These are phyloP conservation scores for Trichoderma orchidacearum DNA, from an alignment of 495 filamentous ascomycete genomes.

Conservation along the genomic window DNA sequence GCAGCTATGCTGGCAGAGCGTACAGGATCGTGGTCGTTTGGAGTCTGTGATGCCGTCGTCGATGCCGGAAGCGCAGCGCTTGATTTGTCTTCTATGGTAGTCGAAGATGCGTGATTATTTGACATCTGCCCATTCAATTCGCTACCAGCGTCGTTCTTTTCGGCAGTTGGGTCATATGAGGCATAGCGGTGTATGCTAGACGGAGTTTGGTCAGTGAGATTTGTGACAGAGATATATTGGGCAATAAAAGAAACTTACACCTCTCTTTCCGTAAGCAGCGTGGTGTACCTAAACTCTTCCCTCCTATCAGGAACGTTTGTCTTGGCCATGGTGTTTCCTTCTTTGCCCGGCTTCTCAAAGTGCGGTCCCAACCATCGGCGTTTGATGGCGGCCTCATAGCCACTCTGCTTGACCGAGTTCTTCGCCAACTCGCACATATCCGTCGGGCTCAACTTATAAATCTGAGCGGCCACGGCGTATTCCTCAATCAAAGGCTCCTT, in stretches of 20 bases:
- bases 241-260: slow-evolving; percentile 44
- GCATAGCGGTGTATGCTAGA: slow-evolving; percentile 36
- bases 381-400: slow-evolving; percentile 81
- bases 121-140: neutral
- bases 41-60: neutral
- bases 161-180: slow-evolving; percentile 9
- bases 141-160: slow-evolving; percentile 9
- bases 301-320: slow-evolving; percentile 91
- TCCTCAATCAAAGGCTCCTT: slow-evolving; percentile 98
- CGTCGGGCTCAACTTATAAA: slow-evolving; percentile 92
- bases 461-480: slow-evolving; percentile 94
- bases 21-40: neutral
- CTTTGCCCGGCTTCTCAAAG: slow-evolving; percentile 57
- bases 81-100: slow-evolving; percentile 4
- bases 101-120: neutral
- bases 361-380: slow-evolving; percentile 74
- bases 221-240: neutral
- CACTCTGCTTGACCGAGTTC: slow-evolving; percentile 87
- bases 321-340: slow-evolving; percentile 83
- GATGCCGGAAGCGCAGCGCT: neutral
- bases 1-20: neutral
- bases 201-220: slow-evolving; percentile 3
- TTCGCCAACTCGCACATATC: slow-evolving; percentile 98
- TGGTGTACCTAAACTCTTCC: slow-evolving; percentile 77
- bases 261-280: slow-evolving; percentile 61